These are phyloP conservation scores for Saccharomycopsis capsularis DNA, from an alignment of 805 yeast species.

Conservation along the genomic window DNA sequence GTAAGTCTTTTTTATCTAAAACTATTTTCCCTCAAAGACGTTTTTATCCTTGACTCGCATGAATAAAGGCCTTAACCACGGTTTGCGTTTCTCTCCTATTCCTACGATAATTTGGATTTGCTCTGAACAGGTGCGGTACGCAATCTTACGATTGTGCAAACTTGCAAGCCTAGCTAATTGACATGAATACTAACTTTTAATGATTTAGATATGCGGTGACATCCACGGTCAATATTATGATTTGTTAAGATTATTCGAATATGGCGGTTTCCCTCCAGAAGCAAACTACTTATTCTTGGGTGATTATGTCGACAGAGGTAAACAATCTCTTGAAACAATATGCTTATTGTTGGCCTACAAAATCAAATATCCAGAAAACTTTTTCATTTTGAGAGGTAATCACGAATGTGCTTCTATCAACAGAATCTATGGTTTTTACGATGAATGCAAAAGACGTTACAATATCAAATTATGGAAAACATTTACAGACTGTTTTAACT, in stretches of 20 bases:
- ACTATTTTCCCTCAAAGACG: too few relatives aligned
- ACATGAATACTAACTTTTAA: too few relatives aligned
- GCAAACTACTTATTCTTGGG: conserved; percentile 94
- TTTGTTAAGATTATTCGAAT: conserved; percentile 88
- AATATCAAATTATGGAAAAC: conserved; percentile 98
- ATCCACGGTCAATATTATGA: conserved; percentile 98
- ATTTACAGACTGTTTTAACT: conserved; percentile 96
- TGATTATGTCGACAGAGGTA: conserved; percentile 98
- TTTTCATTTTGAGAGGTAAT: conserved; percentile 93
- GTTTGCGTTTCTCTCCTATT: too few relatives aligned
- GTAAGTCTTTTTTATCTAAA: conserved; percentile 34
- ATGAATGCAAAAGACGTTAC: conserved; percentile 97
- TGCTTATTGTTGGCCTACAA: conserved; percentile 91
- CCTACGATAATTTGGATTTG: too few relatives aligned
- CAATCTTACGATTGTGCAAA: neutral
- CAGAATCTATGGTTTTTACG: conserved; percentile 96
- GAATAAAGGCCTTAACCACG: too few relatives aligned
- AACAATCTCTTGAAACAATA: conserved; percentile 93
- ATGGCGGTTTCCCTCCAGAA: conserved; percentile 99
- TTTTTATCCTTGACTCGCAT: too few relatives aligned
- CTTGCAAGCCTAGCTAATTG: neutral
- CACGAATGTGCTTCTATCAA: conserved; percentile 98
- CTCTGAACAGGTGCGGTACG: neutral
- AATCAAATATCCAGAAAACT: conserved; percentile 97
- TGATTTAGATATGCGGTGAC: conserved; percentile 81